Base-by-base conservation (phyloP, 2,329 filamentous ascomycete genomes). In the Stagonosporopsis cucurbitacearum region DNA sequence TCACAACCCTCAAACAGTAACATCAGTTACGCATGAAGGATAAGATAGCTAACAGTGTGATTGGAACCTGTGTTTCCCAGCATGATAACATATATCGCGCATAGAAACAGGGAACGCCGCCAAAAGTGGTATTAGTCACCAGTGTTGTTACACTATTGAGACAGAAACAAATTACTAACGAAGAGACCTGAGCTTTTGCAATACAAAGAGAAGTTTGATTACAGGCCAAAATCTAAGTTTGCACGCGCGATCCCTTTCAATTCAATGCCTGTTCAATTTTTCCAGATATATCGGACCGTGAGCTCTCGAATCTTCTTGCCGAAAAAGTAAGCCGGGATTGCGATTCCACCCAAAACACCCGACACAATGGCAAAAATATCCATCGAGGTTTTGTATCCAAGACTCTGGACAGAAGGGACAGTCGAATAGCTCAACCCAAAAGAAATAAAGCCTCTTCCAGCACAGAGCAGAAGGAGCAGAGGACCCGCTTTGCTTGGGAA, bases 401-500 rank as follows among this genome's bases (percentile, higher is more conserved):
- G 40, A 17, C 19, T 25, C 23, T 43, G 40, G n/a, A 43, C 40
- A 19, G 40, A 23, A 12, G 40, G 40, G 13, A 43, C 40, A 28
- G 40, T 43, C 2, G 40, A 43, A 25, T 43, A 43, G n/a, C 40
- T 43, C 15, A 43, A 22, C 3, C 40, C 40, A 20, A 43, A 43
- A 20, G 40, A 43, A n/a, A 43, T 43, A 20, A 43, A 43, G 12
- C 40, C 40, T 28, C 40, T 12, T 28, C 40, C 40, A 8, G 40
- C 40, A 30, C 40, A 43, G 1, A 43, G 15, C 15, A 43, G 13
- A 15, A 43, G 40, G 15, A 43, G 40, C 6, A 43, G 15, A 43
- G 40, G 40, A 30, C 40, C 40, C 19, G 40, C 40, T 30, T 43
- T 43, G 25, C 40, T 43, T 30, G 40, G 40, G n/a, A 43, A 43